phyloP scores from a whole-genome alignment of 2,329 filamentous ascomycete species.

The Monosporascus ibericus region DNA sequence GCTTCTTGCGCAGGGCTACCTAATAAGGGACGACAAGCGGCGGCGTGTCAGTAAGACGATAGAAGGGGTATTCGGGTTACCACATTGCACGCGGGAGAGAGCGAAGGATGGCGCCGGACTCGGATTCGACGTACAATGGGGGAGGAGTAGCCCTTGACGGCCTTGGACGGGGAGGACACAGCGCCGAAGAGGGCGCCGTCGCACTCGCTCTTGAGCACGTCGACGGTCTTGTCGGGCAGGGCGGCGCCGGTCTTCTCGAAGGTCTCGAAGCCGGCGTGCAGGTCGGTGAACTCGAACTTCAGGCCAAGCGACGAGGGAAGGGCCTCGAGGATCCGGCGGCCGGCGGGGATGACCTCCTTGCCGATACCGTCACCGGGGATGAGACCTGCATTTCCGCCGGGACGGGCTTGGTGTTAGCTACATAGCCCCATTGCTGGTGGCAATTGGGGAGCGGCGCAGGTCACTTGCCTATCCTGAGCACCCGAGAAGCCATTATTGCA shows the following conservation, averaged over 20 bases:
- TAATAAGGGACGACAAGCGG: not conserved
- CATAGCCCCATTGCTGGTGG: not conserved
- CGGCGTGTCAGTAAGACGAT: not conserved
- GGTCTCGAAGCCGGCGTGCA: slow-evolving; percentile 87
- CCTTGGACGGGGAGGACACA: slow-evolving; percentile 82
- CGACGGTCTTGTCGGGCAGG: slow-evolving; percentile 84
- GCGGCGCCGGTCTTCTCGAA: slow-evolving; percentile 87
- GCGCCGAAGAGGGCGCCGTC: slow-evolving; percentile 95
- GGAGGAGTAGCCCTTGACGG: slow-evolving; percentile 91
- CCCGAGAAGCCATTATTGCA: slow-evolving; percentile 53
- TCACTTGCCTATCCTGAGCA: slow-evolving; percentile 60
- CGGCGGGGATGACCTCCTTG: slow-evolving; percentile 94
- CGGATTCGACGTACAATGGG: slow-evolving; percentile 56
- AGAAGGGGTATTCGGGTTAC: no score
- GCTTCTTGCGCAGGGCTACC: slow-evolving; percentile 84
- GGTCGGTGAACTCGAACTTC: slow-evolving; percentile 90
- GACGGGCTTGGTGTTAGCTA: not conserved
- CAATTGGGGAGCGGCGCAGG: not conserved
- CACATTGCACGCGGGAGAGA: no score
- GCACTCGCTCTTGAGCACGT: slow-evolving; percentile 83
- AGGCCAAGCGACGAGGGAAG: slow-evolving; percentile 85
- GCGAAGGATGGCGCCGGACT: no score
- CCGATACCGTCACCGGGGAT: slow-evolving; percentile 98
- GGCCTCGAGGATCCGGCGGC: slow-evolving; percentile 84
- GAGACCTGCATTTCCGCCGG: slow-evolving; percentile 54